phyloP scores from a whole-genome alignment of 225 moss, liverwort and hornwort species.

The Marchantia polymorpha region DNA sequence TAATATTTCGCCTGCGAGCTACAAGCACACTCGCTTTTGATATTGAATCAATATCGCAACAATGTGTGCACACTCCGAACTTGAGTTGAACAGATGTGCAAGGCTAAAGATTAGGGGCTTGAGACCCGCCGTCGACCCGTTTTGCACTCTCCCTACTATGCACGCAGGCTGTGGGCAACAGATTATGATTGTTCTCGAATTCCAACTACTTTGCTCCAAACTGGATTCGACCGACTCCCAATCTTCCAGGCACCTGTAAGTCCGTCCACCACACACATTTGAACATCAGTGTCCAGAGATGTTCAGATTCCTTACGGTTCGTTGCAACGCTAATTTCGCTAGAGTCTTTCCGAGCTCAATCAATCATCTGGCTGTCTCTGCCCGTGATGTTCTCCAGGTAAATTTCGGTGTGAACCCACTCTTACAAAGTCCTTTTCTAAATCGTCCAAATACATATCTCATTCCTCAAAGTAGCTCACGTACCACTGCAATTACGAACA shows the following conservation, averaged over 20 bases:
- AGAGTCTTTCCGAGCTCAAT: background rate
- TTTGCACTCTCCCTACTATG: background rate
- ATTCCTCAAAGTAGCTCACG: background rate
- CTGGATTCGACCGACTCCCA: no score
- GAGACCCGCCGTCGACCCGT: background rate
- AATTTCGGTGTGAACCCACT: background rate
- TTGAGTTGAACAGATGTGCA: background rate
- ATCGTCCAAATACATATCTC: background rate
- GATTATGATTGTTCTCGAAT: background rate
- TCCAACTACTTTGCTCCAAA: background rate
- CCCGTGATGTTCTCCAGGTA: background rate
- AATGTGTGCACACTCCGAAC: background rate
- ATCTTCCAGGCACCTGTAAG: background rate
- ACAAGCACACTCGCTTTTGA: no score
- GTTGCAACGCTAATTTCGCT: background rate
- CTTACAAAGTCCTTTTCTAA: background rate
- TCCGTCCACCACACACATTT: background rate
- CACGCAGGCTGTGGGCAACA: background rate
- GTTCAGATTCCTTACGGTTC: background rate
- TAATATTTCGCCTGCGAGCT: no score
- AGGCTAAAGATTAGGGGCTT: background rate
- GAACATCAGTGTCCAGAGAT: background rate
- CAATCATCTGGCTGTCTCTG: background rate
- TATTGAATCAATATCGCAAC: background rate
- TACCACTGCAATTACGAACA: background rate